phyloP scores from a whole-genome alignment of 768 basidiomycete species.

The Boletus reticuloceps region DNA sequence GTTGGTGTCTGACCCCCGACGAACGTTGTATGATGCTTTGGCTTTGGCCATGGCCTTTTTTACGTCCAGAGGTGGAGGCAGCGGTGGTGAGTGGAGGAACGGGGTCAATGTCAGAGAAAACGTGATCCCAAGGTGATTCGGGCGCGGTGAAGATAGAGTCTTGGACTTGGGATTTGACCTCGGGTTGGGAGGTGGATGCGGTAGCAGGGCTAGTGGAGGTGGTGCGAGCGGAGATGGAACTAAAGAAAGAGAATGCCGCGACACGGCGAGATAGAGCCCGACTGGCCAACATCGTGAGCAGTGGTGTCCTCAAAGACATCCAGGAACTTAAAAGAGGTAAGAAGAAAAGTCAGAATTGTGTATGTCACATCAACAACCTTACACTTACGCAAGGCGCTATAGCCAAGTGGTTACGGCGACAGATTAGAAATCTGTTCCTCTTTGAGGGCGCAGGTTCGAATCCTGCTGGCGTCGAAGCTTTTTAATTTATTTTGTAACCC shows the following conservation, averaged over 20 bases:
- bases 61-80: not conserved
- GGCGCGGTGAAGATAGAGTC: slow-evolving; percentile 35
- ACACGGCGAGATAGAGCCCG: slow-evolving; percentile 7
- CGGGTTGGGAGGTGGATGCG: slow-evolving; percentile 2
- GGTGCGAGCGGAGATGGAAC: not conserved
- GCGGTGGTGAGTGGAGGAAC: slow-evolving; percentile 13
- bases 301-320: too few relatives aligned
- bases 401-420: slow-evolving; percentile 81
- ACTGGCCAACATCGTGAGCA: slow-evolving; percentile 19
- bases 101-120: slow-evolving; percentile 47
- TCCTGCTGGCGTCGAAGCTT: slow-evolving; percentile 39
- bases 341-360: not conserved
- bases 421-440: slow-evolving; percentile 59
- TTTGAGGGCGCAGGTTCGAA: slow-evolving; percentile 41
- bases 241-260: not conserved
- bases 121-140: slow-evolving; percentile 49
- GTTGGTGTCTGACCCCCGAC: slow-evolving; percentile 27
- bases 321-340: too few relatives aligned
- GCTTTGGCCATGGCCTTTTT: not conserved
- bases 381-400: slow-evolving; percentile 50
- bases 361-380: not conserved
- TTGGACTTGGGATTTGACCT: slow-evolving; percentile 1
- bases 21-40: slow-evolving; percentile 8
- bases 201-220: not conserved
- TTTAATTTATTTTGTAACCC: not conserved